Conservation (phyloP, 768 basidiomycete genomes). For the Tulasnella sp. region DNA sequence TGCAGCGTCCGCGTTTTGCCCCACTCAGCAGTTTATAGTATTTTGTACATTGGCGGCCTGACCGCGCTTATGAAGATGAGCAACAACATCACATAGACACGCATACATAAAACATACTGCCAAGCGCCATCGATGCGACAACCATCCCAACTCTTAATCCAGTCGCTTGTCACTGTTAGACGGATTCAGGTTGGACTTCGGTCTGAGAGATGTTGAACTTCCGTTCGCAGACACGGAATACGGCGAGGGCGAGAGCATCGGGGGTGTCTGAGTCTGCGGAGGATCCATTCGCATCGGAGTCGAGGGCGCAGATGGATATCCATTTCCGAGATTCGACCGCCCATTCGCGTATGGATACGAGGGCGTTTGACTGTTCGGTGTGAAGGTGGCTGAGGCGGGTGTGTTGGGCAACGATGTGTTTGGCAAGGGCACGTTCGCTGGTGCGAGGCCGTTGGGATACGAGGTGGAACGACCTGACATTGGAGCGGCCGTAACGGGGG, state of each 20-base stretch:
- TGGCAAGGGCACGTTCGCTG: conserved; percentile 6
- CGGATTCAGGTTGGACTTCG: background rate
- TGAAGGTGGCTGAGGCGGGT: no score
- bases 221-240: background rate
- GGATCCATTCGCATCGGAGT: no score
- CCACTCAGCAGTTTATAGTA: no score
- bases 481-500: background rate
- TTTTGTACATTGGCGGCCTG: no score
- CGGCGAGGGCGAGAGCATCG: background rate
- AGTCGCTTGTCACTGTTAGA: background rate
- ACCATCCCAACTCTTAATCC: background rate
- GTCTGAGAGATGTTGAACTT: background rate
- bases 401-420: background rate
- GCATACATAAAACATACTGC: no score
- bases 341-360: no score
- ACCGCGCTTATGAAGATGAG: no score
- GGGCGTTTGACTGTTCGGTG: no score
- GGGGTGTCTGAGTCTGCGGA: background rate
- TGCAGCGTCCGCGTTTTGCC: no score
- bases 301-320: no score
- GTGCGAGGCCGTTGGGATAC: conserved; percentile 1
- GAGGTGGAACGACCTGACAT: background rate
- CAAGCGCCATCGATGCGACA: no score
- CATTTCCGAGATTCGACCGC: background rate
- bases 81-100: no score